Evolutionary conservation across 163 green algal species (phyloP).

Genomic region (Scenedesmus sp.): DNA sequence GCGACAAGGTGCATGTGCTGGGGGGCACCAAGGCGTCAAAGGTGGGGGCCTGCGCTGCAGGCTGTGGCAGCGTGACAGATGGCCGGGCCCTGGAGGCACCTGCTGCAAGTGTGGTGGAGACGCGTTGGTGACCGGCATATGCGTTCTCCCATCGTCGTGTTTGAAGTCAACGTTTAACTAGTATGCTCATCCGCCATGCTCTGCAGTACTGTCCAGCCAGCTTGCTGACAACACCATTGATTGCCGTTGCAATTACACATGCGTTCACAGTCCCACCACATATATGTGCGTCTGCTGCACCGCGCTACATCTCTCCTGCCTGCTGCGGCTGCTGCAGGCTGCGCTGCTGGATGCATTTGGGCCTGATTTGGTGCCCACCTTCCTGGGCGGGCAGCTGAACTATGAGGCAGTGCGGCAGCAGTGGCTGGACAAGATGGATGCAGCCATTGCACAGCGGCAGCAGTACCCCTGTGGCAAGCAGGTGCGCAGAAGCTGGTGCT

Average conservation of each 20-base stretch:
- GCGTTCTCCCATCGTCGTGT: too few relatives aligned
- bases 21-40: slow-evolving; percentile 51
- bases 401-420: slow-evolving; percentile 36
- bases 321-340: neutral
- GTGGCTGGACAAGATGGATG: slow-evolving; percentile 50
- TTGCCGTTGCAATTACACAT: too few relatives aligned
- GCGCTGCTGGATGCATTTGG: slow-evolving; percentile 30
- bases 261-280: too few relatives aligned
- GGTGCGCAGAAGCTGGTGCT: neutral
- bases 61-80: too few relatives aligned
- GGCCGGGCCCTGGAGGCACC: too few relatives aligned
- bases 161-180: too few relatives aligned
- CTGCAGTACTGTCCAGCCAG: too few relatives aligned
- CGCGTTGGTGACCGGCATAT: too few relatives aligned
- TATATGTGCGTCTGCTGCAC: too few relatives aligned
- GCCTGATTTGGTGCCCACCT: slow-evolving; percentile 4
- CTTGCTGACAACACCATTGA: too few relatives aligned
- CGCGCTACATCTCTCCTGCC: neutral
- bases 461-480: slow-evolving; percentile 1
- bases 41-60: neutral
- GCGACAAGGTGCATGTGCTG: slow-evolving; percentile 57
- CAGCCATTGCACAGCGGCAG: slow-evolving; percentile 23
- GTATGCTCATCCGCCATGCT: too few relatives aligned
- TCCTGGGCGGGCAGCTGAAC: slow-evolving; percentile 46
- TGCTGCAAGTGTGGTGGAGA: neutral